Evolutionary conservation across 768 basidiomycete genomes (phyloP).

Genomic region (Trametes cubensis): DNA sequence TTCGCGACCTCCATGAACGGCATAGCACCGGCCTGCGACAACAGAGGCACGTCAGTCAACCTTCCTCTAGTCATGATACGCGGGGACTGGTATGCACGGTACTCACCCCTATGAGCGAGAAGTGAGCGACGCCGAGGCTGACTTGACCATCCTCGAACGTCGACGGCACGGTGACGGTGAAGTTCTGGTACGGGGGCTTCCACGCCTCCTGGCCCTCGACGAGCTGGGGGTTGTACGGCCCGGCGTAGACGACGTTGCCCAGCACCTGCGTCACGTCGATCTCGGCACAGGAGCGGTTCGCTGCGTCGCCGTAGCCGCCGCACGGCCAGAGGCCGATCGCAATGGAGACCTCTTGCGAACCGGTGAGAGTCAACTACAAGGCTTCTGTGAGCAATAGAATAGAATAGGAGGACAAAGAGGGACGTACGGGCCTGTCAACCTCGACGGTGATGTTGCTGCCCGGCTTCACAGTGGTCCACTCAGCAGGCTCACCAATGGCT

Average conservation of each 20-base stretch:
- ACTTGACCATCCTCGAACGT: slow-evolving; percentile 19
- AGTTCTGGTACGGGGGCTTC: slow-evolving; percentile 34
- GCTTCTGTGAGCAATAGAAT: not conserved
- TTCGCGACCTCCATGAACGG: slow-evolving; percentile 25
- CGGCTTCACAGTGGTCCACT: slow-evolving; percentile 27
- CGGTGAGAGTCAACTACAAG: slow-evolving; percentile 34
- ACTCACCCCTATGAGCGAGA: slow-evolving; percentile 29
- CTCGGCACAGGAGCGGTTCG: slow-evolving; percentile 25
- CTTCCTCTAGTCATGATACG: not conserved
- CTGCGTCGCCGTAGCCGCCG: slow-evolving; percentile 9
- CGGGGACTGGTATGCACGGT: not conserved
- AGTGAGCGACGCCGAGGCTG: slow-evolving; percentile 28
- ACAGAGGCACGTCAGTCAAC: not conserved
- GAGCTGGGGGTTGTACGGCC: slow-evolving; percentile 33
- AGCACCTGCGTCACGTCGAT: slow-evolving; percentile 27
- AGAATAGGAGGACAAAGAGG: not conserved
- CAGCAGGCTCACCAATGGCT: slow-evolving; percentile 35
- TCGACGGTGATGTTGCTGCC: slow-evolving; percentile 38
- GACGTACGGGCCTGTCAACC: slow-evolving; percentile 40
- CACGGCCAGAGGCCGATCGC: slow-evolving; percentile 38
- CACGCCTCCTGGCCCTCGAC: slow-evolving; percentile 2
- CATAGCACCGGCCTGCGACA: slow-evolving; percentile 20
- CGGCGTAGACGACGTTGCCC: slow-evolving; percentile 37
- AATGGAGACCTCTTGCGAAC: slow-evolving; percentile 38
- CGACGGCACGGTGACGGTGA: slow-evolving; percentile 31